These are phyloP conservation scores for Ilex paraguariensis DNA, from an alignment of 305 asterid species.

Conservation along the genomic window DNA sequence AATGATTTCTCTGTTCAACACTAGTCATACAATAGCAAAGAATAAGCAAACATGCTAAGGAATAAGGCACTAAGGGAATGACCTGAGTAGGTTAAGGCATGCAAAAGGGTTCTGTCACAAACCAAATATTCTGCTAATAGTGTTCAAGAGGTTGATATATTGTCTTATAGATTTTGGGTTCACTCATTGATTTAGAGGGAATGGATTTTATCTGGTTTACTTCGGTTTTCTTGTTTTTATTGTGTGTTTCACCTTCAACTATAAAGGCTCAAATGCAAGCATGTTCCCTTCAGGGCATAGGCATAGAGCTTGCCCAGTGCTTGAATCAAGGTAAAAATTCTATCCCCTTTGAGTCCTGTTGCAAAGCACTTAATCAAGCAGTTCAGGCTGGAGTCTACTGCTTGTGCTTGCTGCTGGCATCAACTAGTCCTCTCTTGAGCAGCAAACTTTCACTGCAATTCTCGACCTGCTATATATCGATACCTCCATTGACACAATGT, in stretches of 20 bases:
- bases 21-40: constrained; percentile 16
- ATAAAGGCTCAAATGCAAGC: constrained; percentile 20
- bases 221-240: constrained; percentile 12
- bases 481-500: constrained; percentile 38
- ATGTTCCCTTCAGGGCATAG: constrained; percentile 39
- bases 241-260: constrained; percentile 6
- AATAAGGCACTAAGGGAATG: too few species aligned
- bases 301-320: constrained; percentile 27
- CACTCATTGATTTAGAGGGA: too few species aligned
- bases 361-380: constrained; percentile 32
- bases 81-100: too few species aligned
- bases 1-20: too few species aligned
- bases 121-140: too few species aligned
- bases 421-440: constrained; percentile 23
- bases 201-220: constrained; percentile 13
- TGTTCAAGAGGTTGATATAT: too few species aligned
- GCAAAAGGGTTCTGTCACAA: too few species aligned
- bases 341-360: constrained; percentile 34
- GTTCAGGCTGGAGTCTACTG: constrained; percentile 42
- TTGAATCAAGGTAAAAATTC: constrained; percentile 19
- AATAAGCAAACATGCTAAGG: too few species aligned
- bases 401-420: constrained; percentile 32
- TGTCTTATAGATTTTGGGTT: too few species aligned
- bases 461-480: constrained; percentile 32
- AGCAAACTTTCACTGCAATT: constrained; percentile 24